Evolutionary conservation across 768 basidiomycete species (phyloP).

Genomic region (Pisolithus albus): DNA sequence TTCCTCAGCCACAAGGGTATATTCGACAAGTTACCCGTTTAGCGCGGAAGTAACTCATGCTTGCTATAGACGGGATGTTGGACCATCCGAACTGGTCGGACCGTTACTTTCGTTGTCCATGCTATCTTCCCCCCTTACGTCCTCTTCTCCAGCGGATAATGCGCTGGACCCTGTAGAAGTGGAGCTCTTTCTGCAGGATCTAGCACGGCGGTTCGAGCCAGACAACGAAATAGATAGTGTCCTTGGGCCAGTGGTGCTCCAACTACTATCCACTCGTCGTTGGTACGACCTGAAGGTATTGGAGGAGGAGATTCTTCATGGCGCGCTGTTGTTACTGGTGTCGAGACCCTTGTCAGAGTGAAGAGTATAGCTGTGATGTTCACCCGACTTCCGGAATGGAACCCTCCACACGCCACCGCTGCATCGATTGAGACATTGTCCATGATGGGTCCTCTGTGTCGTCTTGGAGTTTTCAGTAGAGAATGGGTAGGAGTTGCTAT

Average conservation of each 20-base stretch:
- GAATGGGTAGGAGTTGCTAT: slow-evolving; percentile 66
- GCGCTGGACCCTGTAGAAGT: slow-evolving; percentile 63
- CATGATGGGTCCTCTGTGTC: slow-evolving; percentile 77
- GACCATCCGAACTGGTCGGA: slow-evolving; percentile 73
- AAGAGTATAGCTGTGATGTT: slow-evolving; percentile 83
- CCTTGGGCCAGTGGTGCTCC: slow-evolving; percentile 65
- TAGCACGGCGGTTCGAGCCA: slow-evolving; percentile 73
- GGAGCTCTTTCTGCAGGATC: slow-evolving; percentile 75
- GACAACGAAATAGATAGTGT: slow-evolving; percentile 73
- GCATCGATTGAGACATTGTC: slow-evolving; percentile 56
- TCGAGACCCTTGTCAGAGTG: slow-evolving; percentile 73
- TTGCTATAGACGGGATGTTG: slow-evolving; percentile 53
- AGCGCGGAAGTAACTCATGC: neutral
- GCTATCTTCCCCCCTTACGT: slow-evolving; percentile 57
- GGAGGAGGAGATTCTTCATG: slow-evolving; percentile 72
- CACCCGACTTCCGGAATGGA: slow-evolving; percentile 69
- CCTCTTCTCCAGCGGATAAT: slow-evolving; percentile 39
- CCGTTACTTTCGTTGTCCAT: slow-evolving; percentile 73
- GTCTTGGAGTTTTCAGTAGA: slow-evolving; percentile 78
- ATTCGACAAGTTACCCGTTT: slow-evolving; percentile 15
- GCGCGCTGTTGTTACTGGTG: slow-evolving; percentile 77
- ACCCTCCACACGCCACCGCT: slow-evolving; percentile 51
- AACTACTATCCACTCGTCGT: slow-evolving; percentile 57
- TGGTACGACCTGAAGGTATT: slow-evolving; percentile 62
- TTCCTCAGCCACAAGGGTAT: slow-evolving; percentile 79